phyloP scores from a whole-genome alignment of 1,139 yeast genomes.

The Debaryomyces fabryi region DNA sequence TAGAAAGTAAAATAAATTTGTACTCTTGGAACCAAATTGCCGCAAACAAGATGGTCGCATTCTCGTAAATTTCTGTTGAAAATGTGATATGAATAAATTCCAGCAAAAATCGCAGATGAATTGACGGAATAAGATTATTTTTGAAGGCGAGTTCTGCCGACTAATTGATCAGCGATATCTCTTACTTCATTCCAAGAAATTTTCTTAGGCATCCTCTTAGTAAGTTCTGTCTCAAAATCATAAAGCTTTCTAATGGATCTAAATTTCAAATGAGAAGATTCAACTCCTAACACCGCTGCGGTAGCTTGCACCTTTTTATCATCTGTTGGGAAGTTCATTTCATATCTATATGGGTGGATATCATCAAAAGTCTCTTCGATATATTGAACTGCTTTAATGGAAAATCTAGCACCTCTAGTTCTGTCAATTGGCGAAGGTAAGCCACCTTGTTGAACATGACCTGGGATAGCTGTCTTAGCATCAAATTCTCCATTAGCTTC shows the following conservation, averaged over 20 bases:
- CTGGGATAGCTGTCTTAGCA: conserved; percentile 95
- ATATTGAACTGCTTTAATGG: conserved; percentile 84
- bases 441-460: conserved; percentile 98
- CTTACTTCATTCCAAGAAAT: conserved; percentile 81
- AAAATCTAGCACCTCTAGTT: conserved; percentile 87
- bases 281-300: conserved; percentile 86
- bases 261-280: conserved; percentile 75
- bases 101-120: neutral
- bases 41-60: conserved; percentile 8
- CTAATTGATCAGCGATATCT: conserved; percentile 81
- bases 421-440: conserved; percentile 94
- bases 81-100: neutral
- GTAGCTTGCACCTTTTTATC: conserved; percentile 49
- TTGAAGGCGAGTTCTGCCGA: conserved; percentile 58
- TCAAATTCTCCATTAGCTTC: conserved; percentile 80
- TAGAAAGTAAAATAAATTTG: neutral
- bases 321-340: conserved; percentile 37
- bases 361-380: conserved; percentile 55
- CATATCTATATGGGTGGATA: conserved; percentile 28
- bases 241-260: conserved; percentile 74
- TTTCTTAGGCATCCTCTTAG: conserved; percentile 82
- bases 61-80: neutral
- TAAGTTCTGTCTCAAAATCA: conserved; percentile 82
- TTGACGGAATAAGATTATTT: neutral
- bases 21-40: conserved; percentile 2